These are phyloP conservation scores for Aspergillus udagawae DNA, from an alignment of 2,329 filamentous ascomycete genomes.

Conservation along the genomic window DNA sequence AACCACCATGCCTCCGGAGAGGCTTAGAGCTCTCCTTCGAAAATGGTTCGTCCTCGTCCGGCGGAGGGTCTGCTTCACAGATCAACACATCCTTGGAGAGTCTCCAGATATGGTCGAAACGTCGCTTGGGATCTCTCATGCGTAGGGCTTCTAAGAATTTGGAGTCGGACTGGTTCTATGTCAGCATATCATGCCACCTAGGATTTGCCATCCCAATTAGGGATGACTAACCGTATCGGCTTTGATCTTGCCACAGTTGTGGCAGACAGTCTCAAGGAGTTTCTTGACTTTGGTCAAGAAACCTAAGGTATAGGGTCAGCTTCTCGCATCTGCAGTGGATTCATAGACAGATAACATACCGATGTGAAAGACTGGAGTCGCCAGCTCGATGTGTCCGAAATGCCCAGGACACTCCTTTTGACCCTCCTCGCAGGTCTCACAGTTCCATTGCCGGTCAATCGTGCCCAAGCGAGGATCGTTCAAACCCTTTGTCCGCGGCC, in stretches of 20 bases:
- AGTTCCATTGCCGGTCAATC: conserved; percentile 92
- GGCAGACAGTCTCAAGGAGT: conserved; percentile 96
- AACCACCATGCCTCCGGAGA: conserved; percentile 72
- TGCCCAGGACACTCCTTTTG: conserved; percentile 96
- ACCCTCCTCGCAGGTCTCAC: conserved; percentile 91
- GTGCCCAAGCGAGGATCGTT: conserved; percentile 96
- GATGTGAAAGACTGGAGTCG: conserved; percentile 89
- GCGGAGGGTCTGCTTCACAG: conserved; percentile 73
- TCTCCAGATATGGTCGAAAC: conserved; percentile 89
- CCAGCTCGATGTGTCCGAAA: conserved; percentile 97
- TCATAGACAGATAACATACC: conserved; percentile 40
- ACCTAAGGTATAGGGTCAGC: conserved; percentile 52
- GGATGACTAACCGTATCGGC: conserved; percentile 92
- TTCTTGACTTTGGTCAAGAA: conserved; percentile 99
- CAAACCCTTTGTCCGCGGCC: conserved; percentile 84
- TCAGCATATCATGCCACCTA: conserved; percentile 49
- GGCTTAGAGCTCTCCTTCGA: conserved; percentile 58
- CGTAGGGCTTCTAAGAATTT: conserved; percentile 78
- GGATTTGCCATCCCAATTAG: conserved; percentile 53
- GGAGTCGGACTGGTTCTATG: conserved; percentile 66
- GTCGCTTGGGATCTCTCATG: conserved; percentile 86
- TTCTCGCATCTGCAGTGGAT: conserved; percentile 3
- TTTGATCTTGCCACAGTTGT: conserved; percentile 97
- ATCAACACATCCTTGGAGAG: conserved; percentile 83
- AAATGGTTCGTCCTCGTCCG: conserved; percentile 65